A percentile compares a stretch with the other conserved stretches of the same genome.
Evolutionary conservation across 257 asterid genomes (phyloP).

Genomic region (Petunia secreta): DNA sequence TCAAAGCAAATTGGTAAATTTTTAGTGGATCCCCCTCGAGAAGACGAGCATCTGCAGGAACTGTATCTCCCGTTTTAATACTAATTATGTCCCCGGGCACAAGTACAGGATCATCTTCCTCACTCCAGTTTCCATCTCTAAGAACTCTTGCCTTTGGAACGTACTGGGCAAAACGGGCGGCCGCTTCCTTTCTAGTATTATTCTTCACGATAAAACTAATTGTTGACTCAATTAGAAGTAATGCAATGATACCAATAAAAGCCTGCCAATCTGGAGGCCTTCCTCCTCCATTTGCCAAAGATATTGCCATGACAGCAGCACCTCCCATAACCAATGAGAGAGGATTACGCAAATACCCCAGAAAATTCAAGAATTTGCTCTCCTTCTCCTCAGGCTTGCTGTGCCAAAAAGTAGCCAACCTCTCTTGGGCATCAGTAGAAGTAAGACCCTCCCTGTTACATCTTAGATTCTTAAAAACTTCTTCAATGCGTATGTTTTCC

Average conservation of each 20-base stretch:
- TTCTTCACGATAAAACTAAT: constrained; percentile 93
- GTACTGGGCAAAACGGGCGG: constrained; percentile 93
- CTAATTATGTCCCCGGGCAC: constrained; percentile 45
- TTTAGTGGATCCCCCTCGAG: constrained; percentile 93
- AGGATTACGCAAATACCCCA: constrained; percentile 98
- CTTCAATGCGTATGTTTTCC: constrained; percentile 94
- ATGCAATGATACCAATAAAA: constrained; percentile 84
- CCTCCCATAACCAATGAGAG: constrained; percentile 99
- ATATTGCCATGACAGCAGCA: constrained; percentile 96
- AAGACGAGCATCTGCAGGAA: constrained; percentile 92
- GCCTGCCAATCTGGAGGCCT: constrained; percentile 99
- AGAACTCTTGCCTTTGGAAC: constrained; percentile 91
- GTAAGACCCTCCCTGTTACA: constrained; percentile 87
- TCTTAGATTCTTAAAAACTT: constrained; percentile 88
- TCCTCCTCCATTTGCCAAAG: constrained; percentile 97
- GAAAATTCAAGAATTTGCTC: constrained; percentile 77
- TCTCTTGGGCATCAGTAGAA: constrained; percentile 70
- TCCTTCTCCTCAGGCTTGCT: constrained; percentile 99
- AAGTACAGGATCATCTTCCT: constrained; percentile 75
- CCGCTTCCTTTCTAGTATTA: constrained; percentile 94
- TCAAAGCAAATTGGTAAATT: constrained; percentile 94
- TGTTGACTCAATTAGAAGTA: constrained; percentile 84
- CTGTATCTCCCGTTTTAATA: constrained; percentile 79
- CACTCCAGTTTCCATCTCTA: constrained; percentile 89
- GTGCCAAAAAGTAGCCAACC: constrained; percentile 83